Evolutionary conservation across 805 yeast species (phyloP).

Genomic region (Sugiyamaella americana): DNA sequence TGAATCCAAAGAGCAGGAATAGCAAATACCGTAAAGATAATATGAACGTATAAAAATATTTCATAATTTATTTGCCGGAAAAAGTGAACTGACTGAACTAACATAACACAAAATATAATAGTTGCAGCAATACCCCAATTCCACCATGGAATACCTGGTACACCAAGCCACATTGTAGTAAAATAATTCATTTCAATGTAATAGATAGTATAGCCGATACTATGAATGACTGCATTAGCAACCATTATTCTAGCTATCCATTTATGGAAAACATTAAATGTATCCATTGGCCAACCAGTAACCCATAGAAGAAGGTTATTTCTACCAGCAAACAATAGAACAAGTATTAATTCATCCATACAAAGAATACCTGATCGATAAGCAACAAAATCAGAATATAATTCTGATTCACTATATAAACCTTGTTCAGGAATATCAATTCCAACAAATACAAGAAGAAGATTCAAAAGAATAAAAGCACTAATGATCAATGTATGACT

Average conservation of each 20-base stretch:
- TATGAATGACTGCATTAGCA: slow-evolving; percentile 48
- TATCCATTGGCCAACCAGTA: slow-evolving; percentile 56
- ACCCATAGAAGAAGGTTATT: slow-evolving; percentile 59
- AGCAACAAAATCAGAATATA: slow-evolving; percentile 29
- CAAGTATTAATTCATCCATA: slow-evolving; percentile 39
- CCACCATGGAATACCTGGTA: neutral
- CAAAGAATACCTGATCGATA: slow-evolving; percentile 41
- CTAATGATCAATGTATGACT: slow-evolving; percentile 31
- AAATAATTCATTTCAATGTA: slow-evolving; percentile 39
- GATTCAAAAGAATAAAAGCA: slow-evolving; percentile 29
- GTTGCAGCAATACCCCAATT: slow-evolving; percentile 42
- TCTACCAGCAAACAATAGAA: slow-evolving; percentile 59
- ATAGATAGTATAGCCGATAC: slow-evolving; percentile 44
- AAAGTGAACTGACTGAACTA: slow-evolving; percentile 44
- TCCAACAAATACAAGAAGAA: slow-evolving; percentile 23
- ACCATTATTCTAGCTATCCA: slow-evolving; percentile 54
- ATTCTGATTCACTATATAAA: slow-evolving; percentile 9
- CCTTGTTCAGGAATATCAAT: slow-evolving; percentile 11
- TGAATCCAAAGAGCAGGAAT: slow-evolving; percentile 56
- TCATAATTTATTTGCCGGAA: slow-evolving; percentile 57
- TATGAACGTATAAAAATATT: slow-evolving; percentile 51
- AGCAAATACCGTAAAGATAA: slow-evolving; percentile 48
- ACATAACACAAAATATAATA: slow-evolving; percentile 37
- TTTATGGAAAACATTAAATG: slow-evolving; percentile 56
- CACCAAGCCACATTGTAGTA: slow-evolving; percentile 7